These are phyloP conservation scores for Diversispora epigaea DNA, from an alignment of 192 early-diverging fungal species.

Conservation along the genomic window DNA sequence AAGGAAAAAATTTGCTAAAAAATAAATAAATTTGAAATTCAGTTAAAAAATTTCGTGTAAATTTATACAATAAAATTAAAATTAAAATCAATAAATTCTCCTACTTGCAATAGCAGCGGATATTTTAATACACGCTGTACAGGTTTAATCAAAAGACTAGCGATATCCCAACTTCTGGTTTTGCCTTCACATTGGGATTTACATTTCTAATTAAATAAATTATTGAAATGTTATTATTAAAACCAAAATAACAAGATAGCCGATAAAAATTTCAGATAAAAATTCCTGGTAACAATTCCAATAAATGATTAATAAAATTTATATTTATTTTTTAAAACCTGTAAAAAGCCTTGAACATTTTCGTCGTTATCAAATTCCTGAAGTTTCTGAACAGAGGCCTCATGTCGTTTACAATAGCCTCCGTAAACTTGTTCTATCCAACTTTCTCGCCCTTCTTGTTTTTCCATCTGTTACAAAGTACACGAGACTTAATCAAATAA, in stretches of 20 bases:
- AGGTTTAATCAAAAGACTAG: conserved; percentile 90
- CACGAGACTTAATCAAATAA: not conserved
- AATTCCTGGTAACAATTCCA: no score
- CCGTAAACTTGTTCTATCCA: conserved; percentile 61
- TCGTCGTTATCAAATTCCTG: conserved; percentile 55
- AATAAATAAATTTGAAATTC: conserved; percentile 10
- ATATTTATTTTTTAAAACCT: conserved; percentile 35
- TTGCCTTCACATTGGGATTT: conserved; percentile 61
- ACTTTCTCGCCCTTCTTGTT: not conserved
- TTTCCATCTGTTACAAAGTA: not conserved
- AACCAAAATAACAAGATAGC: no score
- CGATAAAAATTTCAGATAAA: no score
- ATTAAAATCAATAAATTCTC: not conserved
- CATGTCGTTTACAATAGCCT: conserved; percentile 77
- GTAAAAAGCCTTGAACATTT: conserved; percentile 47
- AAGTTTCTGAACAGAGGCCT: conserved; percentile 61
- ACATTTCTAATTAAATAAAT: conserved; percentile 52
- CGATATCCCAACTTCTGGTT: conserved; percentile 91
- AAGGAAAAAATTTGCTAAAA: conserved; percentile 53
- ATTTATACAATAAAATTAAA: not conserved
- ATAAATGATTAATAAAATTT: conserved; percentile 18
- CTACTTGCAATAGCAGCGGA: conserved; percentile 79
- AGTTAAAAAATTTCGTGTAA: conserved; percentile 7
- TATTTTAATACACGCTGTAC: conserved; percentile 98
- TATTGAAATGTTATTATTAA: conserved; percentile 1